Evolutionary conservation across 495 filamentous ascomycete species (phyloP), one percentile per base, ranked within the genome.

Genomic region (Penicillium riverlandense): DNA sequence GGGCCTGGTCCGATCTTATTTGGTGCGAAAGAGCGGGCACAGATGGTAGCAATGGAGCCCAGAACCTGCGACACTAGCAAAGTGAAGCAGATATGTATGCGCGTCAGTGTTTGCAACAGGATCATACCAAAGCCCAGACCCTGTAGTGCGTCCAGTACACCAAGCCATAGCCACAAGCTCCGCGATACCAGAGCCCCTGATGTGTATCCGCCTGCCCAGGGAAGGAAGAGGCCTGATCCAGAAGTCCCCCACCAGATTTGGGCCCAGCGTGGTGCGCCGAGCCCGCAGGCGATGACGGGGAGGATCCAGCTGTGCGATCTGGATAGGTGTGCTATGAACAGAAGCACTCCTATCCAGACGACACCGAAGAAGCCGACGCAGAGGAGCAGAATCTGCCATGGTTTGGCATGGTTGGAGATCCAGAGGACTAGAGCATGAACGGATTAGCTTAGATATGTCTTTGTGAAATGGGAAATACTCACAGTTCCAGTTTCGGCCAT

Each of bases 191-290:
- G 52, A 3, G 72, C 72, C 1, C 71, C 70, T 4, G 59, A 55
- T 0, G 62, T 58, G 29, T 66, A 66, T 15, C 54, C 62, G n/a
- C 71, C 70, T 15, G 68, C 69, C 72, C 72, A 76, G 11, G 72
- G 72, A 6, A 76, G 61, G 52, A 66, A 74, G 0, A 67, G 52
- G 2, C 68, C 72, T 15, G 66, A 61, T 1, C 66, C 67, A 11
- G 70, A 73, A 16, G 66, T 71, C 39, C 70, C 72, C 72, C 72
- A 76, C 63, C 70, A 71, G 44, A 76, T 72, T 42, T 76, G 72
- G 0, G 68, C 69, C 71, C 72, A 76, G 13, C 69, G 67, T 8
- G 72, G 72, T 4, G 71, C 71, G 4, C 70, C 70, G 6, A 76
- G 65, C 13, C 71, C 72, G 29, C 72, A 73, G 4, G 72, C 72